These are phyloP conservation scores for Dactylellina cionopaga DNA, from an alignment of 2,329 filamentous ascomycete genomes.

Conservation along the genomic window DNA sequence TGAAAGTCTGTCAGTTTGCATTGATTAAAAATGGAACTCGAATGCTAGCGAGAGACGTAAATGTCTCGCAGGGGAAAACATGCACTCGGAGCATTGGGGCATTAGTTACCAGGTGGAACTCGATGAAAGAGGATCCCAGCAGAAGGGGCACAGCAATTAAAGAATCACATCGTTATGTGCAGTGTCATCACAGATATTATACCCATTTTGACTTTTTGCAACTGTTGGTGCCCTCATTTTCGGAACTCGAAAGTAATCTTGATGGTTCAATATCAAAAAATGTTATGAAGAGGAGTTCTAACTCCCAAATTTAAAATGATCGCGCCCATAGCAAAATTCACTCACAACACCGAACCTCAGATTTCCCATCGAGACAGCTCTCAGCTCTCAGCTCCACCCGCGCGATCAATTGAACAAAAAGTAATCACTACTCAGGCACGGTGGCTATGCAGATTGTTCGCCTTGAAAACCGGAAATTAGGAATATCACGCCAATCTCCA, in stretches of 20 bases:
- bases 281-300: conserved; percentile 1
- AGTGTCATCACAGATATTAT: conserved; percentile 33
- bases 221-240: conserved; percentile 17
- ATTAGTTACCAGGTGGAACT: too few relatives aligned
- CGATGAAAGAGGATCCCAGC: too few relatives aligned
- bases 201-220: conserved; percentile 5
- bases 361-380: too few relatives aligned
- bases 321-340: conserved; percentile 49
- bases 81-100: too few relatives aligned
- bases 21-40: too few relatives aligned
- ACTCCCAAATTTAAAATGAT: not conserved
- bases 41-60: too few relatives aligned
- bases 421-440: conserved; percentile 11
- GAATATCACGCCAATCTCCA: conserved; percentile 21
- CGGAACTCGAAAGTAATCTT: conserved; percentile 22
- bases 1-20: too few relatives aligned
- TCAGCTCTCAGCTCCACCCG: conserved; percentile 4
- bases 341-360: conserved; percentile 19
- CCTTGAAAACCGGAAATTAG: too few relatives aligned
- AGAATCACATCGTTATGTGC: too few relatives aligned
- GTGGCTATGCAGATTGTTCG: conserved; percentile 13
- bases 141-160: too few relatives aligned
- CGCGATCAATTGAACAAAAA: conserved; percentile 18
- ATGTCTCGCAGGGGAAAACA: too few relatives aligned
- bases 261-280: conserved; percentile 33